Evolutionary conservation across 177 flowering plant genomes (phyloP).

Genomic region (Vitis hybrid): DNA sequence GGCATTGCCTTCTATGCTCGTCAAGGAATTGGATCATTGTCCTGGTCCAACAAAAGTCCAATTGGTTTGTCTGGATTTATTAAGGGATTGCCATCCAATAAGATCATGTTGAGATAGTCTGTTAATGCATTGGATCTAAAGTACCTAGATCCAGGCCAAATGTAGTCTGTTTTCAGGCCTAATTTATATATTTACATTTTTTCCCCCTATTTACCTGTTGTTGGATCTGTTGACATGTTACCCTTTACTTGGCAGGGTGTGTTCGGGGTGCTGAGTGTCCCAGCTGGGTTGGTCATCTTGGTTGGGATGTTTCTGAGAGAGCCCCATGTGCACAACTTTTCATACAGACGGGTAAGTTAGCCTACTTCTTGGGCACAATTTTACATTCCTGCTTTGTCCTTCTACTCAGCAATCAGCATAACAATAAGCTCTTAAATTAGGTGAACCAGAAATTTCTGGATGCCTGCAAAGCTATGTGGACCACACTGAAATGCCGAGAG

Average conservation of each 20-base stretch:
- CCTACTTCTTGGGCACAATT: background rate
- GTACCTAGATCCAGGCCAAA: too few species aligned
- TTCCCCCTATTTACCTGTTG: background rate
- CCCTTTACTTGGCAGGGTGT: conserved; percentile 64
- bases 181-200: too few species aligned
- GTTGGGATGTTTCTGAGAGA: conserved; percentile 74
- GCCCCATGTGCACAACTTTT: conserved; percentile 47
- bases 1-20: too few species aligned
- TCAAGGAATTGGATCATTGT: too few species aligned
- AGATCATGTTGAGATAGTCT: too few species aligned
- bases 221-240: background rate
- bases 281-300: conserved; percentile 57
- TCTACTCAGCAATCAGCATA: background rate
- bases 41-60: too few species aligned
- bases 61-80: too few species aligned
- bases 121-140: too few species aligned
- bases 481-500: conserved; percentile 60
- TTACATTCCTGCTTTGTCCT: background rate
- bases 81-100: too few species aligned
- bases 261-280: conserved; percentile 71
- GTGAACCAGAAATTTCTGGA: conserved; percentile 57
- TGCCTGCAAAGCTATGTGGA: conserved; percentile 83
- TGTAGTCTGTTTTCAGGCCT: too few species aligned
- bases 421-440: conserved; percentile 32
- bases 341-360: conserved; percentile 58